A percentile compares a stretch with the other conserved stretches of the same genome.
Evolutionary conservation across 2,329 filamentous ascomycete species (phyloP).

Genomic region (Penicillium sp.): DNA sequence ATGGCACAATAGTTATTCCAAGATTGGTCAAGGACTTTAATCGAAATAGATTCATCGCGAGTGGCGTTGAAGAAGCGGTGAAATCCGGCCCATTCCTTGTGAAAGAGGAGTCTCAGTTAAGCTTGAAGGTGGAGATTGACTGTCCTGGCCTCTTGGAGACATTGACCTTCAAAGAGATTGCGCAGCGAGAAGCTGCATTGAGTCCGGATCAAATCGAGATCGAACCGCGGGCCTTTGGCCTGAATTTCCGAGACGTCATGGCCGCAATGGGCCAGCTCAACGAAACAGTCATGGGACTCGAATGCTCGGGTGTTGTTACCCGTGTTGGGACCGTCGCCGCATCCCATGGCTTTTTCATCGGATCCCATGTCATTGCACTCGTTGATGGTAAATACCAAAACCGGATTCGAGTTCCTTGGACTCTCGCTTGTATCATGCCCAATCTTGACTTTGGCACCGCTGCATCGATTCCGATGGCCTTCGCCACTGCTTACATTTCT

Average conservation of each 20-base stretch:
- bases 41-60: neutral
- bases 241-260: constrained; percentile 33
- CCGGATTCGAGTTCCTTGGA: neutral
- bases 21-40: neutral
- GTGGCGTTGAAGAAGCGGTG: neutral
- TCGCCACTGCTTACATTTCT: neutral
- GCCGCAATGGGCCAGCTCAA: constrained; percentile 25
- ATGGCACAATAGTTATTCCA: constrained; percentile 1
- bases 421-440: neutral
- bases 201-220: constrained; percentile 26
- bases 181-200: neutral
- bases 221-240: constrained; percentile 27
- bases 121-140: neutral
- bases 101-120: too few species aligned
- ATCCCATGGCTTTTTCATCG: constrained; percentile 8
- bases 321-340: constrained; percentile 9
- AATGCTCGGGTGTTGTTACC: constrained; percentile 30
- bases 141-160: neutral
- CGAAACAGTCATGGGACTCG: constrained; percentile 24
- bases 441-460: neutral
- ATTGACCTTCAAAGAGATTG: neutral
- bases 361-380: constrained; percentile 19
- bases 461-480: neutral
- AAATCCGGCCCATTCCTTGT: neutral
- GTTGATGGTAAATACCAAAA: neutral